Percentiles rank a stretch among this genome's conserved stretches.
phyloP scores from a whole-genome alignment of 2,329 filamentous ascomycete genomes.

The Cladosporium phlei region DNA sequence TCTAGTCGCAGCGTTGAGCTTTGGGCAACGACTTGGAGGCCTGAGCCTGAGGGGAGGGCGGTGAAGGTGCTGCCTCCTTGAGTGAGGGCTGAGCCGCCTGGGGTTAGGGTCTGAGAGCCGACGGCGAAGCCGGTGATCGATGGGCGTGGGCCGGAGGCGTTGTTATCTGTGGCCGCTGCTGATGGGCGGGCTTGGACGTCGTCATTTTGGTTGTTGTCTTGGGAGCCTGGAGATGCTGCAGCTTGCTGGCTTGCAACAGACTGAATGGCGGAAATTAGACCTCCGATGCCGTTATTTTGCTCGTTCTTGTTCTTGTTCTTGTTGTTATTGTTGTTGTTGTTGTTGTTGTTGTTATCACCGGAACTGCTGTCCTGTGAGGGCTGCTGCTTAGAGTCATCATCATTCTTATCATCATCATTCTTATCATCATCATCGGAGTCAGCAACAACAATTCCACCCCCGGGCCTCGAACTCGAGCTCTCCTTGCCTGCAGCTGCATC shows the following conservation, averaged over 20 bases:
- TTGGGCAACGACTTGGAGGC: conserved; percentile 1
- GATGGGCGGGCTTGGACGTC: not conserved
- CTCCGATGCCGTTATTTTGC: not conserved
- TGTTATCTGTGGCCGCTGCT: not conserved
- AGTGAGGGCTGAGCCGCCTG: not conserved
- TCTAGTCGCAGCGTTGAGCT: not conserved
- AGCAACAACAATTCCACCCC: too few relatives aligned
- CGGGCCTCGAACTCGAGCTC: too few relatives aligned
- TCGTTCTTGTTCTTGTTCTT: not conserved
- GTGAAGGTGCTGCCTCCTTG: conserved; percentile 3
- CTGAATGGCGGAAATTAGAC: not conserved
- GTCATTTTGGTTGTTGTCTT: not conserved
- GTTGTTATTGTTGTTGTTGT: not conserved
- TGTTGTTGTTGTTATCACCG: not conserved
- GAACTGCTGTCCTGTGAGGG: not conserved
- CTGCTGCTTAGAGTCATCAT: not conserved
- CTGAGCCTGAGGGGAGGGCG: conserved; percentile 5
- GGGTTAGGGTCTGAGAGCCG: not conserved
- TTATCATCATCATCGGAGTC: not conserved
- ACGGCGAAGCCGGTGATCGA: not conserved
- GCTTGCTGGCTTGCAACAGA: not conserved
- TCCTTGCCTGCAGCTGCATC: too few relatives aligned
- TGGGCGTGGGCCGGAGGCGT: not conserved
- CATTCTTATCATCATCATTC: not conserved
- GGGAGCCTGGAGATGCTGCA: not conserved